Evolutionary conservation across 2,329 filamentous ascomycete species (phyloP), one percentile per base, ranked within the genome.

Genomic region (Botryotinia narcissicola): DNA sequence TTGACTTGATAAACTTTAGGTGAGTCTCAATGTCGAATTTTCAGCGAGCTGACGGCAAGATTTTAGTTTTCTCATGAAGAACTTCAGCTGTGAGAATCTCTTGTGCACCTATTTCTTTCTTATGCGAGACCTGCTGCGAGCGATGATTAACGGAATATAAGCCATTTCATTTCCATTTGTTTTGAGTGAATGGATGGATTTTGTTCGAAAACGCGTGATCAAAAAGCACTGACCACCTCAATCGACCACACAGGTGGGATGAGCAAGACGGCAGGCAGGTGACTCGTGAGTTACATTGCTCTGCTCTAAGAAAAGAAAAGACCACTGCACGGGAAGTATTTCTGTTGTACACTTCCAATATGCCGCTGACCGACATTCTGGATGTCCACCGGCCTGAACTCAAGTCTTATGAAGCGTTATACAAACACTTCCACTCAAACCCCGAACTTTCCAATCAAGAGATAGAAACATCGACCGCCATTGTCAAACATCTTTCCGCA

Each of bases 361-460:
- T 71, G 59, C 51, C 59, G 3, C 32, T 62, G 8, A 63, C 69
- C 12, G 35, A 62, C 1, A 54, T 71, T 22, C 14, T 71, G 16
- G 3, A 71, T 16, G 44, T 9, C 5, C 42, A 57, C 22, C 37
- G 37, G 32, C 70, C 70, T 20, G 6, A 70, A 9, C 71, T 70
- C 20, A 22, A 25, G 0, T 18, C 64, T 22, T 74, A 74, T 32
- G 74, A 68, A 69, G 22, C 32, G 2, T n/a, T 74, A 7, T 74
- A 73, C 20, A 63, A 60, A 44, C n/a, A 63, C 32, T 37, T 74
- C 35, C 73, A 74, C 46, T 42, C 42, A 2, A 37, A 73, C 20
- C 73, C 73, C 5, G 73, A 74, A 22, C 29, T 74, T 9, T 74
- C 73, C 22, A 51, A 61, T 7, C 70, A 74, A 48, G 70, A 74